Conservation (phyloP, 1,284 basidiomycete genomes). For the Cryptococcus sp. region DNA sequence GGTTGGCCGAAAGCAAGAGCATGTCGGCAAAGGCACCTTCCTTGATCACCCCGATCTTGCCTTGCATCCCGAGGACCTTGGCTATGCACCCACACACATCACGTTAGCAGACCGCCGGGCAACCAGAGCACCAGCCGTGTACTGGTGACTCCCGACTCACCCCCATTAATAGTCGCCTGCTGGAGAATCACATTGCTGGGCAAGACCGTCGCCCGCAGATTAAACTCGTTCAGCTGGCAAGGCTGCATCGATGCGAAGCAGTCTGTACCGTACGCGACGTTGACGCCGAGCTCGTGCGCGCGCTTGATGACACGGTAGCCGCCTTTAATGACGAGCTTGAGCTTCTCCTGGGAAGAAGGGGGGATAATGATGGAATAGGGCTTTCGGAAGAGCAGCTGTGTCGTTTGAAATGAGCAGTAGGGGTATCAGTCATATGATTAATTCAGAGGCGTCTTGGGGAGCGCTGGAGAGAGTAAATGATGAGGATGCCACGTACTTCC, state of each 20-base stretch:
- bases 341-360: constrained; percentile 22
- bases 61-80: constrained; percentile 45
- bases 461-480: too few relatives aligned
- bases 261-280: constrained; percentile 32
- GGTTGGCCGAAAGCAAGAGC: constrained; percentile 52
- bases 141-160: constrained; percentile 6
- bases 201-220: constrained; percentile 51
- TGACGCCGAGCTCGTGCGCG: constrained; percentile 32
- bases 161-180: constrained; percentile 54
- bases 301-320: constrained; percentile 26
- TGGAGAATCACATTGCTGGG: constrained; percentile 49
- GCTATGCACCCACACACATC: constrained; percentile 25
- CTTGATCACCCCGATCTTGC: constrained; percentile 48
- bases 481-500: constrained; percentile 27
- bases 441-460: neutral
- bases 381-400: constrained; percentile 19
- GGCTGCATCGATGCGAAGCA: constrained; percentile 28
- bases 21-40: constrained; percentile 53
- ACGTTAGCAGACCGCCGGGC: neutral
- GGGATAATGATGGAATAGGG: constrained; percentile 28
- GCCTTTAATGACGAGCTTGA: constrained; percentile 19
- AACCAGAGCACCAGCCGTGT: too few relatives aligned
- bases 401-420: too few relatives aligned
- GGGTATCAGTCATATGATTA: neutral
- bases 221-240: constrained; percentile 41